Percentiles rank a stretch among this genome's conserved stretches.
phyloP scores from a whole-genome alignment of 495 filamentous ascomycete genomes.

The Rusavskia elegans region DNA sequence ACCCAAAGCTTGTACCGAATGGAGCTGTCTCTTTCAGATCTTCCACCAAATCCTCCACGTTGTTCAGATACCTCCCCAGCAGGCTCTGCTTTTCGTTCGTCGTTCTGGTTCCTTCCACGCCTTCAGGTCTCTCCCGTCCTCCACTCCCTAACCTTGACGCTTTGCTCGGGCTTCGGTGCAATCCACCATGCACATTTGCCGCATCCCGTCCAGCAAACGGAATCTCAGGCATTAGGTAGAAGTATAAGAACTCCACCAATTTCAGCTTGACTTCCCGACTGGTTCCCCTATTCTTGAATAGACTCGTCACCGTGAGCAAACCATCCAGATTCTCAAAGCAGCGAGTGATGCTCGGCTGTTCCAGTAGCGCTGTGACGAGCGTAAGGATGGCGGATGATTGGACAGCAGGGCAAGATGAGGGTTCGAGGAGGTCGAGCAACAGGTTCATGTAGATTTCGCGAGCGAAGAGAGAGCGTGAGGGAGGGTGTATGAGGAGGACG shows the following conservation, averaged over 20 bases:
- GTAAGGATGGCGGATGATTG: conserved; percentile 81
- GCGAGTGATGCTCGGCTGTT: conserved; percentile 69
- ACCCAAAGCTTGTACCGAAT: conserved; percentile 2
- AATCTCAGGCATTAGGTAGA: conserved; percentile 91
- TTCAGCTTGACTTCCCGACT: conserved; percentile 80
- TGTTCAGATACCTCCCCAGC: conserved; percentile 67
- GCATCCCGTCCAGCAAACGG: conserved; percentile 34
- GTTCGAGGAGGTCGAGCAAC: conserved; percentile 86
- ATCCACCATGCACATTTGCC: conserved; percentile 17
- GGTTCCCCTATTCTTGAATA: conserved; percentile 76
- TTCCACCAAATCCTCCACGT: conserved; percentile 81
- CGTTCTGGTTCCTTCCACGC: conserved; percentile 39
- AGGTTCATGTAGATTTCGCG: conserved; percentile 93
- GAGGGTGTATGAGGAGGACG: conserved; percentile 79
- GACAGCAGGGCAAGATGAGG: conserved; percentile 77
- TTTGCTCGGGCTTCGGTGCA: conserved; percentile 62
- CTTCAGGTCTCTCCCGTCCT: conserved; percentile 19
- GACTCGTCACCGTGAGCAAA: conserved; percentile 76
- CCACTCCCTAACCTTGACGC: conserved; percentile 22
- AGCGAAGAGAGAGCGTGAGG: conserved; percentile 71
- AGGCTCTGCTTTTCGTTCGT: conserved; percentile 80
- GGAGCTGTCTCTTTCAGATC: conserved; percentile 67
- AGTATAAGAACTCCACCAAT: conserved; percentile 89
- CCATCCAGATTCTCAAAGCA: conserved; percentile 90
- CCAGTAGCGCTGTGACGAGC: conserved; percentile 74